Conservation (phyloP, 2,329 filamentous ascomycete genomes). For the Huntiella bhutanensis region DNA sequence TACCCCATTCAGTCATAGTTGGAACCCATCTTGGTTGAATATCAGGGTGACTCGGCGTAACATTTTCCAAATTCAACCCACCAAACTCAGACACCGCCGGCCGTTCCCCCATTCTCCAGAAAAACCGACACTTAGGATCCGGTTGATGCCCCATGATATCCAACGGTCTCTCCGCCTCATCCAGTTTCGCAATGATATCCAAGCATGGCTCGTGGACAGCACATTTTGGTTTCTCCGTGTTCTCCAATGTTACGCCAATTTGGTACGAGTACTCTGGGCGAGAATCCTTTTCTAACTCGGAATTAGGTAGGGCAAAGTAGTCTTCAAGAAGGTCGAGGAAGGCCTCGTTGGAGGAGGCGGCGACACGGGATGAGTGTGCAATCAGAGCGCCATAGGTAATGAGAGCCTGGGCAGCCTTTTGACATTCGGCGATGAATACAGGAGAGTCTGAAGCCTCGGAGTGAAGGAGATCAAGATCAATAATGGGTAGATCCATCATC, state of each 20-base stretch:
- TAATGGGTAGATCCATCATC: slow-evolving; percentile 38
- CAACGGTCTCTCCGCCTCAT: slow-evolving; percentile 34
- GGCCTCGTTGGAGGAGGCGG: slow-evolving; percentile 32
- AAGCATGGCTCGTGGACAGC: slow-evolving; percentile 43
- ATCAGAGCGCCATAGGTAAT: slow-evolving; percentile 41
- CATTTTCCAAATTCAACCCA: slow-evolving; percentile 34
- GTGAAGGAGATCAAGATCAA: slow-evolving; percentile 40
- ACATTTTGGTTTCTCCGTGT: slow-evolving; percentile 45
- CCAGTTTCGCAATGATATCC: slow-evolving; percentile 34
- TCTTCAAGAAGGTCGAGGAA: slow-evolving; percentile 46
- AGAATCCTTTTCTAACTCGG: slow-evolving; percentile 29
- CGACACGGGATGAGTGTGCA: slow-evolving; percentile 39
- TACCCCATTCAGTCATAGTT: slow-evolving; percentile 38
- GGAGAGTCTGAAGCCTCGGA: slow-evolving; percentile 23
- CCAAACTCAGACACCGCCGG: slow-evolving; percentile 33
- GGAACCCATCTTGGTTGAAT: slow-evolving; percentile 33
- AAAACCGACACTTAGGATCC: slow-evolving; percentile 44
- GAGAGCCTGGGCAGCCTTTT: slow-evolving; percentile 33
- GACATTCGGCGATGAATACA: slow-evolving; percentile 31
- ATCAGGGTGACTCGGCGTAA: slow-evolving; percentile 29
- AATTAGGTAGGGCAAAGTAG: slow-evolving; percentile 40
- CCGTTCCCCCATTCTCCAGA: slow-evolving; percentile 38
- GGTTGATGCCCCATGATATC: slow-evolving; percentile 37
- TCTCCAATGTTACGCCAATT: slow-evolving; percentile 42
- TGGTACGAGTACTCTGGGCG: slow-evolving; percentile 40